These are phyloP conservation scores for Colletotrichum sp. DNA, from an alignment of 2,329 filamentous ascomycete genomes.

Conservation along the genomic window DNA sequence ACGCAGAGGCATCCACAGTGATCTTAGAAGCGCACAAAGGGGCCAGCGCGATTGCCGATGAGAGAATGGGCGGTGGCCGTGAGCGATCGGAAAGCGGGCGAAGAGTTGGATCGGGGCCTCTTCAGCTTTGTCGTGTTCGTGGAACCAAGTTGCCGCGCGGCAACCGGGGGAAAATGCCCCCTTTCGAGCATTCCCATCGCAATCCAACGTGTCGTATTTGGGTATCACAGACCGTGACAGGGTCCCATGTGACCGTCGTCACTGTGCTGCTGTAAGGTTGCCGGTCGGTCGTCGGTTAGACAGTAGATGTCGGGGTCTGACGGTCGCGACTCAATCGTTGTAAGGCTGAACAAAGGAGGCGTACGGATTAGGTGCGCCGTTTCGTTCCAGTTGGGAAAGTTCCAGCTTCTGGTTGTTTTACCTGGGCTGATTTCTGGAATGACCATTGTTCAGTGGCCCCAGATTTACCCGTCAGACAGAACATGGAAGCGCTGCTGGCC, in stretches of 20 bases:
- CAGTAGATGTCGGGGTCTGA: background rate
- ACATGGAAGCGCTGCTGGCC: background rate
- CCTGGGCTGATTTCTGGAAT: background rate
- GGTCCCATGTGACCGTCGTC: background rate
- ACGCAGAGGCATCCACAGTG: background rate
- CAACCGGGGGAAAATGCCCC: background rate
- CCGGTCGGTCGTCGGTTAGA: background rate
- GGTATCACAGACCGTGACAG: background rate
- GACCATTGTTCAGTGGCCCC: background rate
- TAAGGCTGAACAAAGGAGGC: background rate
- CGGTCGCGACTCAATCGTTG: background rate
- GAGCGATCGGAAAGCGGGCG: background rate
- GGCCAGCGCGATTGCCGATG: constrained; percentile 4
- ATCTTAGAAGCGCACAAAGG: background rate
- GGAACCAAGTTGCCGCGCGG: background rate
- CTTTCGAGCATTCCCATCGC: background rate
- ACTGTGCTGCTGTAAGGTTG: background rate
- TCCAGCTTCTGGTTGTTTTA: background rate
- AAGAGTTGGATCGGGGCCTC: background rate
- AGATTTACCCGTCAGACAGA: background rate
- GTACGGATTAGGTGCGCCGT: background rate
- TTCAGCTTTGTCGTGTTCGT: background rate
- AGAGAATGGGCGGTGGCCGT: background rate
- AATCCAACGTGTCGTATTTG: background rate
- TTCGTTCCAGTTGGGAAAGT: background rate